Percentiles rank a stretch among this genome's conserved stretches.
These are phyloP conservation scores for Trichoderma sp. DNA, from an alignment of 2,329 filamentous ascomycete species.

Conservation along the genomic window DNA sequence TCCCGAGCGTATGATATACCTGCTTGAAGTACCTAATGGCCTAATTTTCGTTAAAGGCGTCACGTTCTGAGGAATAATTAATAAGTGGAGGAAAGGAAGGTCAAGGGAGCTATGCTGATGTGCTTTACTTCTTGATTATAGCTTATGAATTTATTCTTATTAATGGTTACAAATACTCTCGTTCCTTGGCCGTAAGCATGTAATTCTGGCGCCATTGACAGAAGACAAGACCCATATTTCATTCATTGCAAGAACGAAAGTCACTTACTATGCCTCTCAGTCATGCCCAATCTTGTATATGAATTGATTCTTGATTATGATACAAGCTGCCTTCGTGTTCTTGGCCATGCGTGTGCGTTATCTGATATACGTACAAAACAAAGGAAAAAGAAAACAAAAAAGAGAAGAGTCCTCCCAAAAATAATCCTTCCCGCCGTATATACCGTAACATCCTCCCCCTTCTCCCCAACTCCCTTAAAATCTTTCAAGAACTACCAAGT, in stretches of 20 bases:
- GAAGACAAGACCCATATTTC: too few relatives aligned
- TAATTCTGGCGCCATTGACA: background rate
- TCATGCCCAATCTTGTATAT: background rate
- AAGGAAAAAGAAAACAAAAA: background rate
- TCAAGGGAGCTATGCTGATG: background rate
- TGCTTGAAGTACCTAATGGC: background rate
- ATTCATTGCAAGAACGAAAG: too few relatives aligned
- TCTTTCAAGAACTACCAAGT: background rate
- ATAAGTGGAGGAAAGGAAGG: background rate
- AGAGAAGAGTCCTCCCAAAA: background rate
- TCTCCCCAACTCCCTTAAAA: background rate
- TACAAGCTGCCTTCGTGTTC: slow-evolving; percentile 10
- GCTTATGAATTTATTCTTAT: background rate
- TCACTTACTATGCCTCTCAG: background rate
- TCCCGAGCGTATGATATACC: background rate
- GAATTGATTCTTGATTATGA: slow-evolving; percentile 2
- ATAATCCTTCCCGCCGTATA: slow-evolving; percentile 14
- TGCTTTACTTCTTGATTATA: background rate
- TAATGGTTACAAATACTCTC: background rate
- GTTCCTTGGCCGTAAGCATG: background rate
- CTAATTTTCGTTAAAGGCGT: background rate
- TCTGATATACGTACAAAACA: slow-evolving; percentile 11
- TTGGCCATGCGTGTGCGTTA: background rate
- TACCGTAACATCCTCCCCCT: background rate
- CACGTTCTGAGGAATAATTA: background rate